A percentile compares a stretch with the other conserved stretches of the same genome.
Evolutionary conservation across 371 early-diverging fungal species (phyloP).

Genomic region (Mortierella sp.): DNA sequence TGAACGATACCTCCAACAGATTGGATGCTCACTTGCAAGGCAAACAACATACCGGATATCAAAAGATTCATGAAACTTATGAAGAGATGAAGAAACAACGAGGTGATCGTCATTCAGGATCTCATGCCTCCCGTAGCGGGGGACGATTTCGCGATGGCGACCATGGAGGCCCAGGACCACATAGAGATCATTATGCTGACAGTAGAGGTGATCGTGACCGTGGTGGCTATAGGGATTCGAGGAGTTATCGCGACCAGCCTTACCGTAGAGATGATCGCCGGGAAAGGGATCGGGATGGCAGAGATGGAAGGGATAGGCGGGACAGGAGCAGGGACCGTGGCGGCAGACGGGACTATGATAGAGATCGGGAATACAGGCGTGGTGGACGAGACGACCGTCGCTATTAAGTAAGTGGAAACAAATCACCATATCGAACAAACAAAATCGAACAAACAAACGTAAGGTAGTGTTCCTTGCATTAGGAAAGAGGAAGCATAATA

Average conservation of each 20-base stretch:
- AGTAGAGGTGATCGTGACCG: slow-evolving; percentile 50
- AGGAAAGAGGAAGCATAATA: neutral
- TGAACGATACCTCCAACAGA: slow-evolving; percentile 84
- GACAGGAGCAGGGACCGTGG: slow-evolving; percentile 50
- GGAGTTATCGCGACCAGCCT: slow-evolving; percentile 51
- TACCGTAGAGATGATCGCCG: slow-evolving; percentile 51
- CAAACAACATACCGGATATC: slow-evolving; percentile 91
- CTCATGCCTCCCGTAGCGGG: neutral
- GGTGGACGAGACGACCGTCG: slow-evolving; percentile 45
- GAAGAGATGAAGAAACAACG: slow-evolving; percentile 73
- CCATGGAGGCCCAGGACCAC: slow-evolving; percentile 41
- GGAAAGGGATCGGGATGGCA: slow-evolving; percentile 45
- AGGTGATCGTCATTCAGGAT: slow-evolving; percentile 28
- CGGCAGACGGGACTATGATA: slow-evolving; percentile 46
- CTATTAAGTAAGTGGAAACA: slow-evolving; percentile 29
- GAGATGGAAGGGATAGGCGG: slow-evolving; percentile 31
- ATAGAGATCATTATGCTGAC: slow-evolving; percentile 34
- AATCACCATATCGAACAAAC: neutral
- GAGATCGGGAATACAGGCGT: slow-evolving; percentile 47
- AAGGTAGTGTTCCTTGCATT: neutral
- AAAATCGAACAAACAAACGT: neutral
- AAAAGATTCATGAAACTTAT: slow-evolving; percentile 84
- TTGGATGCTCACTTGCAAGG: slow-evolving; percentile 90
- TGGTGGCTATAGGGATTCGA: slow-evolving; percentile 45
- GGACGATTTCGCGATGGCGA: slow-evolving; percentile 25